Evolutionary conservation across 2,329 filamentous ascomycete species (phyloP), one percentile per base, ranked within the genome.

Genomic region (Aphanoascus verrucosus): DNA sequence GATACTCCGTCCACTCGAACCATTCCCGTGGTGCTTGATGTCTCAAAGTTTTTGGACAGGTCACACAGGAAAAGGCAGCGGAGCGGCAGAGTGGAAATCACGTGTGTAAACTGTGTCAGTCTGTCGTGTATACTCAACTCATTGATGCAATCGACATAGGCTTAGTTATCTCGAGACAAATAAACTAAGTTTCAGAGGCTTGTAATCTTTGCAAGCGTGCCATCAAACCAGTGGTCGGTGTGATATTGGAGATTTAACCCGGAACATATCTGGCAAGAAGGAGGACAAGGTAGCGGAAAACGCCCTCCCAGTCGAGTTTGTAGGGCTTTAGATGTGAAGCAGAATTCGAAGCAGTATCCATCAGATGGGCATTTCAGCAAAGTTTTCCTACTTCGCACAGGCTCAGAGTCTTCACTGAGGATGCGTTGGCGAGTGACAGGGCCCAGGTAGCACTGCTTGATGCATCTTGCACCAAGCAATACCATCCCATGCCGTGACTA

Each of bases 31-130:
- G 12, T 49, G 34, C 19, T 20, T 42, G 47, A 19, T 19, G 20
- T 32, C 14, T 41, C 38, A 49, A 23, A 12, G 12, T 6, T 8
- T 20, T 42, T 5, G 9, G 7, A 17, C 12, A 32, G 15, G 48
- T 50, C 6, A 50, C 28, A 50, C 48, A 42, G 34, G n/a, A 43
- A 42, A 50, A 20, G 48, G 31, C 20, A 9, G 20, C 14, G 32
- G 35, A 9, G 20, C 14, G 32, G 35, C 17, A 40, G 32, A 49
- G 37, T 11, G 12, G 4, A 9, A 45, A 32, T 15, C 14, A 45
- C 3, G 23, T 28, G 23, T 3, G 23, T 4, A 28, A 28, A 7
- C 23, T 28, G 23, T 3, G 7, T 7, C 23, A 7, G 23, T 28
- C 7, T 28, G 23, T n/a, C 23, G 3, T 28, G 23, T 28, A 28